Percentiles rank a stretch among this genome's conserved stretches.
phyloP scores from a whole-genome alignment of 306 rosid species.

The Sicyos baderoa region DNA sequence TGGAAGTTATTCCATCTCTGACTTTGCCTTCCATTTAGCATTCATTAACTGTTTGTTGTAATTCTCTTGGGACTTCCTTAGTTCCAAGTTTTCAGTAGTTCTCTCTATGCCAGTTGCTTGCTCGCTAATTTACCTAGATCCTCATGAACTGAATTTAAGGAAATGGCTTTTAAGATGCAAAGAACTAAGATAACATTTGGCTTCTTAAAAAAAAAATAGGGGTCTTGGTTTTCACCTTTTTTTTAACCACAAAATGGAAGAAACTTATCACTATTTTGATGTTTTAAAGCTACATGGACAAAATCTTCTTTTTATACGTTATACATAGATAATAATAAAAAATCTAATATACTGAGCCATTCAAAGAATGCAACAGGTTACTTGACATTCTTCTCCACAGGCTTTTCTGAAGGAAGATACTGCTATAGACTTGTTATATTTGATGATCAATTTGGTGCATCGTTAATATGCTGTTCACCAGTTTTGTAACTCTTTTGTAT shows the following conservation, averaged over 20 bases:
- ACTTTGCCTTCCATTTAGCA: background rate
- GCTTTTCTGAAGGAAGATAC: conserved; percentile 97
- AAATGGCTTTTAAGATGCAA: background rate
- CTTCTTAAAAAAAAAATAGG: no score
- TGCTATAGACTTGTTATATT: conserved; percentile 89
- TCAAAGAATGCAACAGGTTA: conserved; percentile 60
- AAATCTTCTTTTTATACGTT: background rate
- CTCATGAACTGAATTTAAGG: no score
- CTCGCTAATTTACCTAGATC: no score
- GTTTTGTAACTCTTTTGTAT: conserved; percentile 89
- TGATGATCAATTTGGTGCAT: conserved; percentile 95
- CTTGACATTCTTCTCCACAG: conserved; percentile 92
- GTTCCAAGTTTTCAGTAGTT: no score
- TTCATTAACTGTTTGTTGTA: background rate
- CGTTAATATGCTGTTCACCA: conserved; percentile 96
- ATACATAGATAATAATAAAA: background rate
- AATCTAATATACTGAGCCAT: background rate
- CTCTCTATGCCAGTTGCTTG: no score
- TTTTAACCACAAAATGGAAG: background rate
- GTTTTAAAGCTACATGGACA: conserved; percentile 4
- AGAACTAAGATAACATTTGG: background rate
- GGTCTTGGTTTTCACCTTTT: background rate
- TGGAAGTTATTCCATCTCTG: background rate
- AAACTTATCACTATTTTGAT: background rate
- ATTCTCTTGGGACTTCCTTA: no score